Conservation (phyloP, 495 filamentous ascomycete species). For the Neurospora sp. region DNA sequence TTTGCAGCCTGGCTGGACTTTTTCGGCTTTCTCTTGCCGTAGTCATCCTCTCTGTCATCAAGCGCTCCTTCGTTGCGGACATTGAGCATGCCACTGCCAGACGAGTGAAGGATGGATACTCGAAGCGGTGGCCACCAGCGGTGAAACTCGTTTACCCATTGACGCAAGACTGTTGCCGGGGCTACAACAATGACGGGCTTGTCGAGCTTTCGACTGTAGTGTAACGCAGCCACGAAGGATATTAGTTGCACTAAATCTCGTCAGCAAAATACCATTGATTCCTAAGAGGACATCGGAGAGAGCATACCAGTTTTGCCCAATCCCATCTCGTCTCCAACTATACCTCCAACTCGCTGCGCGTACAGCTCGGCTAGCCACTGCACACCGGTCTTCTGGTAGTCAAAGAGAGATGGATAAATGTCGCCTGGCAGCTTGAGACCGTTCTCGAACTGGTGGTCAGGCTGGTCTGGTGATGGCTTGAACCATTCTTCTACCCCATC, state of each 20-base stretch:
- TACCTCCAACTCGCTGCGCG: slow-evolving; percentile 79
- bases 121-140: slow-evolving; percentile 94
- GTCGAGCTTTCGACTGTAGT: slow-evolving; percentile 74
- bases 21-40: slow-evolving; percentile 26
- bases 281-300: background rate
- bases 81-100: slow-evolving; percentile 92
- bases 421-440: slow-evolving; percentile 80
- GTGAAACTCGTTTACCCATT: slow-evolving; percentile 98
- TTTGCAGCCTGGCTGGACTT: slow-evolving; percentile 52
- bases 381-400: slow-evolving; percentile 91
- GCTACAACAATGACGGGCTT: slow-evolving; percentile 84
- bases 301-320: slow-evolving; percentile 66
- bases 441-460: slow-evolving; percentile 61
- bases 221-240: slow-evolving; percentile 78
- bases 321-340: slow-evolving; percentile 97
- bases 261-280: background rate
- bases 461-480: slow-evolving; percentile 68
- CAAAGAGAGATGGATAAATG: slow-evolving; percentile 79
- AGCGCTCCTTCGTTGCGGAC: slow-evolving; percentile 54
- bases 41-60: slow-evolving; percentile 54
- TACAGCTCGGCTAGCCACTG: slow-evolving; percentile 96
- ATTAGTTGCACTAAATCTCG: slow-evolving; percentile 59
- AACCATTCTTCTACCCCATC: slow-evolving; percentile 66
- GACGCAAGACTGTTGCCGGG: slow-evolving; percentile 86
- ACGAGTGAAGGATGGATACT: slow-evolving; percentile 89